Evolutionary conservation across 306 rosid genomes (phyloP), one percentile per base, ranked within the genome.

Genomic region (Lagenaria siceraria): DNA sequence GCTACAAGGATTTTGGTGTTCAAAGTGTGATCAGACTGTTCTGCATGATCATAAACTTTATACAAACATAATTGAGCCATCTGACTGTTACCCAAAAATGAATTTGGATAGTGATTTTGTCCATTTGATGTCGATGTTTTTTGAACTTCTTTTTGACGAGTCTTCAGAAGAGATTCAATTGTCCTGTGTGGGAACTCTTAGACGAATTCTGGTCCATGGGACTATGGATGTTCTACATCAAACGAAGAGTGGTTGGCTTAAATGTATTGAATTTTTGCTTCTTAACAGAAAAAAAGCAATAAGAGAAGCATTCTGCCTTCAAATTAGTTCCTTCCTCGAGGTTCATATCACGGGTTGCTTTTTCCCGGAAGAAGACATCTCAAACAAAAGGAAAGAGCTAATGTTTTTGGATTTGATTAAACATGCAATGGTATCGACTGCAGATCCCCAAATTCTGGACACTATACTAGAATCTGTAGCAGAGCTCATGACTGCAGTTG

Each of bases 251-350:
- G 87, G 87, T 66, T 90, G 98, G 97, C 83, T 82, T 80, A 87
- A 82, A 74, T 89, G 93, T 79, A 33, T 92, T 36, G 80, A 87
- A 21, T 89, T 79, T 88, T 82, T 95, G 46, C 88, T 95, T 38
- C 81, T 83, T 79, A 81, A 87, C 78, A 81, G 75, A 70, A 87
- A 83, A 86, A 90, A 82, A 84, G 87, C 86, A 59, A 66, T 95
- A 43, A 90, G 97, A 80, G 97, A 90, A 77, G 91, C 93, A 81
- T 95, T 92, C 84, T 95, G 96, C 86, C 31, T 87, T 83, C 96
- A 92, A 82, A 89, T 95, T 51, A 82, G 87, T 83, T 90, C 86
- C 74, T 92, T 95, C 79, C 78, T 84, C 62, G 90, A 89, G 80
- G 90, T 82, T 71, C 84, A 59, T 81, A 78, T 87, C 79, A 83